Percentiles rank a stretch among this genome's conserved stretches.
Conservation (phyloP, 2,329 filamentous ascomycete genomes). For the Sporothrix pallida region DNA sequence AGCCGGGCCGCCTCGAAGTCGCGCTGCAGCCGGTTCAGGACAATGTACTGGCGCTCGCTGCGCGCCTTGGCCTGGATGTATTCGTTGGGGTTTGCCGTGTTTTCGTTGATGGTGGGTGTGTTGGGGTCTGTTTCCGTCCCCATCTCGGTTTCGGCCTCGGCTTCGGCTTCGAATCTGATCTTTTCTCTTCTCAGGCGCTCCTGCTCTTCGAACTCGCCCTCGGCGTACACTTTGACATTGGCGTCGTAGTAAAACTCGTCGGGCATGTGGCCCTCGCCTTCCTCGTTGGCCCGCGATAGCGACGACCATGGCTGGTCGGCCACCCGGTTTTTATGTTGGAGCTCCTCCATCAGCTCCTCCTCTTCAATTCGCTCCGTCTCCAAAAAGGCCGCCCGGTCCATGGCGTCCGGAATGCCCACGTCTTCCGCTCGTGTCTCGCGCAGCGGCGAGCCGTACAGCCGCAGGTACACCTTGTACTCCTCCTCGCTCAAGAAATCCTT, state of each 20-base stretch:
- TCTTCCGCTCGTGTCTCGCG: constrained; percentile 66
- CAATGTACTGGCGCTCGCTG: constrained; percentile 61
- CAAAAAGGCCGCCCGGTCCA: constrained; percentile 35
- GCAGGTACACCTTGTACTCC: constrained; percentile 77
- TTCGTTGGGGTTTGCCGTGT: constrained; percentile 42
- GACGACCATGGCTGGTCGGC: background rate
- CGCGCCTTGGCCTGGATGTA: constrained; percentile 58
- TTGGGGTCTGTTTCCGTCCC: background rate
- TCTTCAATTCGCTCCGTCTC: too few species aligned
- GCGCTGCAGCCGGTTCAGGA: constrained; percentile 60
- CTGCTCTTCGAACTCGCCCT: background rate
- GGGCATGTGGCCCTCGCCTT: constrained; percentile 43
- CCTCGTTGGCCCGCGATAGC: background rate
- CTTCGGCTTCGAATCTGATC: background rate
- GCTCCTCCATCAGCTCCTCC: background rate
- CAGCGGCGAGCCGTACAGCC: constrained; percentile 79
- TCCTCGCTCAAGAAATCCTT: constrained; percentile 70
- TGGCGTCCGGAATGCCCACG: constrained; percentile 53
- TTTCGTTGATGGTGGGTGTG: constrained; percentile 38
- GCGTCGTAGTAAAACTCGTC: constrained; percentile 66
- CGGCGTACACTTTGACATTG: background rate
- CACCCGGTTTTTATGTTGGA: constrained; percentile 46
- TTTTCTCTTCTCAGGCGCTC: background rate
- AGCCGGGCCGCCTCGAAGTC: constrained; percentile 59
- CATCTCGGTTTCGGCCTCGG: background rate